Evolutionary conservation across 345 rosid genomes (phyloP), one percentile per base, ranked within the genome.

Genomic region (Hirschfeldia incana): DNA sequence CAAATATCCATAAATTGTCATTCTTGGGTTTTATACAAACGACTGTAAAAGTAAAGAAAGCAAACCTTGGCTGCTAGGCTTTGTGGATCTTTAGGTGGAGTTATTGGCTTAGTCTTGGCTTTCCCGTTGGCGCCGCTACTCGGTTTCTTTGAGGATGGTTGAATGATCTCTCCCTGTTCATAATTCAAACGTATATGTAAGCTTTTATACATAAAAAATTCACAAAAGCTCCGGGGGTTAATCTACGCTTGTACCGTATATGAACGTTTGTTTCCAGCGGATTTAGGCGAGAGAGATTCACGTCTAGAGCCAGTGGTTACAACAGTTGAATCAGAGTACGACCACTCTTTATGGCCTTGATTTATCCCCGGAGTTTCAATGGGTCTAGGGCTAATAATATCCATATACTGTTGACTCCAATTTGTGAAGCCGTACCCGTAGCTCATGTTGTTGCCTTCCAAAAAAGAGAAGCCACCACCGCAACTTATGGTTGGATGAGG

Each of bases 11-110:
- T n/a, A n/a, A 49, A 49, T 49, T 49, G 7, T 8, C 57, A 49
- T 49, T 49, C 17, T 49, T n/a, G 3, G 55, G 57, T 49, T 49
- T 49, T 49, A 49, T 49, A 49, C 8, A 49, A 49, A 49, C 57
- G 57, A 49, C 8, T 49, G 57, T n/a, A 49, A 49, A 49, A n/a
- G 57, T 49, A 49, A 51, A 15, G 68, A 78, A 83, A 61, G 26
- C 69, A 44, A 57, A 94, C 98, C 97, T 92, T 94, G 65, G 98
- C 98, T 33, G 98, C 97, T 75, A 91, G 80, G 75, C 97, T 94
- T 78, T 94, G 98, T 0, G 95, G 97, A 69, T 91, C 97, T 80
- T 90, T 94, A 4, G 92, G 75, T 67, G 91, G 68, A 65, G 84
- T 66, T 37, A 84, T 49, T 70, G 87, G 44, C 84, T 88, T 90